Conservation (phyloP, 345 rosid species). For the Euphorbia peplus region DNA sequence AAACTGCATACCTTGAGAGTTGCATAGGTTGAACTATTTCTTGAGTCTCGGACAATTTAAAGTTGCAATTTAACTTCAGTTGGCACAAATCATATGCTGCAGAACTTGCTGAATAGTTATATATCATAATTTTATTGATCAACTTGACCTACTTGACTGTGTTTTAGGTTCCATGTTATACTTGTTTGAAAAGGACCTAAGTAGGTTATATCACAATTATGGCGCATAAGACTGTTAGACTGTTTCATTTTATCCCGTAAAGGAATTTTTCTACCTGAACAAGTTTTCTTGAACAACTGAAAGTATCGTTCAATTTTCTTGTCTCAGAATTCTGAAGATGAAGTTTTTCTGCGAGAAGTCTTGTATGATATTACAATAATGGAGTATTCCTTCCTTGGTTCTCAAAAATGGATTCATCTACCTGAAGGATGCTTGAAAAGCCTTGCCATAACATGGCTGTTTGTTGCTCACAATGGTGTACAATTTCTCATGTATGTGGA, state of each 20-base stretch:
- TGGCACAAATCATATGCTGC: not conserved
- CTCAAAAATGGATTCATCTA: slow-evolving; percentile 34
- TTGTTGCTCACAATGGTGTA: slow-evolving; percentile 49
- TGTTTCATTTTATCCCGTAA: not conserved
- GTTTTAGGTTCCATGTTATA: not conserved
- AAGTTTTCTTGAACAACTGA: not conserved
- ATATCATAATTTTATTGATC: not conserved
- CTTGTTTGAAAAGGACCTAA: not conserved
- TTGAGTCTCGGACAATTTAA: not conserved
- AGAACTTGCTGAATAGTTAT: not conserved
- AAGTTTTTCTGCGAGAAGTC: slow-evolving; percentile 38
- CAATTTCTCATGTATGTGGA: slow-evolving; percentile 43
- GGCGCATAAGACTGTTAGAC: no score
- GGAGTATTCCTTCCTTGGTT: slow-evolving; percentile 43
- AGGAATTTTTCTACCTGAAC: not conserved
- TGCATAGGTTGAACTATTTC: not conserved
- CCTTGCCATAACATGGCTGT: slow-evolving; percentile 54
- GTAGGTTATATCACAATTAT: not conserved
- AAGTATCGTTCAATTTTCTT: slow-evolving; percentile 12
- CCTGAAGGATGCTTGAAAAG: slow-evolving; percentile 37
- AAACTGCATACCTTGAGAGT: not conserved
- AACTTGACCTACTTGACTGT: not conserved
- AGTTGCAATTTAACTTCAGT: not conserved
- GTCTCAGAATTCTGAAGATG: slow-evolving; percentile 55
- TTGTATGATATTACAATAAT: slow-evolving; percentile 48